These are phyloP conservation scores for Blastobotrys raffinosifermentans DNA, from an alignment of 1,139 yeast genomes.

Conservation along the genomic window DNA sequence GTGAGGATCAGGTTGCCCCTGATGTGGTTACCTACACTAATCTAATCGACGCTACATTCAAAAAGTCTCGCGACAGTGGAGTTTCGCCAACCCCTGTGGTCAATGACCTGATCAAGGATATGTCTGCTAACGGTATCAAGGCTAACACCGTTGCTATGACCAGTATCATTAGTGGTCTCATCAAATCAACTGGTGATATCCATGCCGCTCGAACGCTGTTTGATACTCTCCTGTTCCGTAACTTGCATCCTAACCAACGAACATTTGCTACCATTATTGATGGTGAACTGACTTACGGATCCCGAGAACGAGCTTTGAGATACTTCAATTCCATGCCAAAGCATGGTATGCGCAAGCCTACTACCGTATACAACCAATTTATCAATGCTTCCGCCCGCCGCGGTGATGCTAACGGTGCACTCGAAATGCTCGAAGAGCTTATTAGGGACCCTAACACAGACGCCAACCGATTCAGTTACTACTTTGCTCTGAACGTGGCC, in stretches of 20 bases:
- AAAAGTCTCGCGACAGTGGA: constrained; percentile 41
- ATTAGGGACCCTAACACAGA: constrained; percentile 28
- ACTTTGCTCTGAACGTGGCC: constrained; percentile 47
- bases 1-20: constrained; percentile 41
- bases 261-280: constrained; percentile 54
- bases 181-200: constrained; percentile 42
- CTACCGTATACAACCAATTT: constrained; percentile 56
- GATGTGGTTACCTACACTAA: constrained; percentile 66
- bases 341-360: constrained; percentile 35
- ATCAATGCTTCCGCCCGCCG: constrained; percentile 44
- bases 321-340: constrained; percentile 44
- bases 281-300: constrained; percentile 51
- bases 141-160: constrained; percentile 49
- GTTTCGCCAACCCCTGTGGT: constrained; percentile 40
- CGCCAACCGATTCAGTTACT: constrained; percentile 56
- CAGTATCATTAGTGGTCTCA: constrained; percentile 52
- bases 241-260: constrained; percentile 34
- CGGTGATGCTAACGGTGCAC: constrained; percentile 37
- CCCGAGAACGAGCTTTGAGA: constrained; percentile 42
- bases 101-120: constrained; percentile 38
- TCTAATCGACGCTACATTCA: constrained; percentile 52
- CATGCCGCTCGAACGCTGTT: constrained; percentile 51
- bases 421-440: constrained; percentile 36
- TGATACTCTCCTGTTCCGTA: constrained; percentile 37
- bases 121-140: constrained; percentile 39